Evolutionary conservation across 73 alveolate genomes (phyloP), one percentile per base, ranked within the genome.

Genomic region (Stentor roeselii): DNA sequence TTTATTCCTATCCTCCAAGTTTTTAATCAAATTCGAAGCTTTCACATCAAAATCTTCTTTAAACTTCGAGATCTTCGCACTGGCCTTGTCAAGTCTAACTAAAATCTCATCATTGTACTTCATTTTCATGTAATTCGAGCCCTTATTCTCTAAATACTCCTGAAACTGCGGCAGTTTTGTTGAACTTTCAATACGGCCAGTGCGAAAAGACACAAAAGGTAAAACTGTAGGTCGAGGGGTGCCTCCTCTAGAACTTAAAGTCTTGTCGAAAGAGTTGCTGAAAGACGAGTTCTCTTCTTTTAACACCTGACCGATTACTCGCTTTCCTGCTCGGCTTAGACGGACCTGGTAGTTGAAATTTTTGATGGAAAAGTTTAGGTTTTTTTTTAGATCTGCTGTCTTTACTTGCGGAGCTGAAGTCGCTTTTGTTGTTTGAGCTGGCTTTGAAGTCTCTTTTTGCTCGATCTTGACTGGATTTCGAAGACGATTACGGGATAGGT

Each of bases 281-380:
- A 67, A 67, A 2, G 80, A n/a, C 21, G 21, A 50, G 21, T 50
- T 6, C 34, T 67, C 80, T 30, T 21, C 80, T 0, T 21, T 14
- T 30, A 67, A 11, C 11, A 67, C 21, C 11, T 1, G 42, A 67
- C 80, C 80, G 1, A 67, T 67, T 30, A 40, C 34, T 34, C 80
- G 21, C 34, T 67, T 67, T 34, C 80, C 80, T 27, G 80, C 80
- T 34, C 80, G 21, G 80, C 80, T 67, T 34, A 67, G 37, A 1
- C 41, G 21, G 21, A 67, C 41, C 37, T 40, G 21, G 21, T 67
- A 40, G 2, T n/a, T 67, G n/a, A 32, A 14, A 27, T 67, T 32
- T 67, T 67, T 21, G 1, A 67, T 1, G 2, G 80, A 1, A 21
- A n/a, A 30, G 14, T n/a, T 30, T 21, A 67, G 41, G 41, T 32